Base-by-base conservation (phyloP, 345 rosid species). In the Citrus reticulata region DNA sequence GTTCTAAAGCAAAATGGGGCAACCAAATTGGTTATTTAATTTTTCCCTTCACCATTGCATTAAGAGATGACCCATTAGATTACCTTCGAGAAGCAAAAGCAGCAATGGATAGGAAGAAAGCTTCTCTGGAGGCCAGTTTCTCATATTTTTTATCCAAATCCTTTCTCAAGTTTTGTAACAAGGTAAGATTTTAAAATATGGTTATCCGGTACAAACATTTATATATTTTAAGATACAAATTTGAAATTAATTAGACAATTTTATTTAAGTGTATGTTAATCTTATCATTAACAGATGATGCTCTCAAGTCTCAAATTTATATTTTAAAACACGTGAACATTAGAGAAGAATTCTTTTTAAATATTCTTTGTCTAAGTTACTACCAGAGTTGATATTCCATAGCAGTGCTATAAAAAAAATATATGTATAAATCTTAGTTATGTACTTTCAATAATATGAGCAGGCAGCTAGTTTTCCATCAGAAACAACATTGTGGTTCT, bases 41-140 rank as follows among this genome's bases (percentile, higher is more conserved):
- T 35, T 77, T 81, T 19, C 90, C 90, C 17, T 75, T 87, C 69
- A 72, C 54, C 6, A 77, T 87, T 63, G 82, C 49, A 27, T 27
- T 81, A n/a, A 72, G 78, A 64, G 82, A 81, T 16, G 77, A 87
- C n/a, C 88, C 88, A 16, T 65, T 87, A n/a, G 74, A 83, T 54
- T 70, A 85, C 55, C 7, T 87, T 68, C 79, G 82, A 22, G 63
- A 64, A 14, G 85, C 81, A 4, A 85, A 83, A 75, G 75, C 81
- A 42, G 75, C 66, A 1, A 75, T 83, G 73, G 86, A 83, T 69
- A 72, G 85, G 25, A 87, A 87, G 71, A 87, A 83, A 55, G 80
- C 20, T 2, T 85, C 88, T 1, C 40, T 83, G 0, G 84, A 76
- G 80, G 74, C 86, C 19, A 17, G 55, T 22, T 73, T 16, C 58